phyloP scores from a whole-genome alignment of 768 basidiomycete genomes.

The Pleurotus tuoliensis region DNA sequence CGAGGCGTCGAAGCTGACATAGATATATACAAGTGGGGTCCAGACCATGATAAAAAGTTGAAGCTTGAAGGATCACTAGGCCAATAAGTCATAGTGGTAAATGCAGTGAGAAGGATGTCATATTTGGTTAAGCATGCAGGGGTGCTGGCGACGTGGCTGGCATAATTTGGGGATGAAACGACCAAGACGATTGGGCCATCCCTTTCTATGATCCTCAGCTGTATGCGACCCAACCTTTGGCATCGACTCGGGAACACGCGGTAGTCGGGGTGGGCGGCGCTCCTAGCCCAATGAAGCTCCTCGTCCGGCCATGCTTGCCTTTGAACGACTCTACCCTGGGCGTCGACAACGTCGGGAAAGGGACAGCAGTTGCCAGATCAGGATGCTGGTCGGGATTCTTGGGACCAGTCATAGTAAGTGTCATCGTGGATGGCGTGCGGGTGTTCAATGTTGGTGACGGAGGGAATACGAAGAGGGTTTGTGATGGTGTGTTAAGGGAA shows the following conservation, averaged over 20 bases:
- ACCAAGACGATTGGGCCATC: background rate
- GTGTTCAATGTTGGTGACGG: slow-evolving; percentile 61
- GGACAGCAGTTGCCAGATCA: slow-evolving; percentile 20
- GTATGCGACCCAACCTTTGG: slow-evolving; percentile 70
- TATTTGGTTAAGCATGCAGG: background rate
- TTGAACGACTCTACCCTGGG: slow-evolving; percentile 71
- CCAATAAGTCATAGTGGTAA: background rate
- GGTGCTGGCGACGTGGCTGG: background rate
- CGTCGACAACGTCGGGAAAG: slow-evolving; percentile 58
- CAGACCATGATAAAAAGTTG: slow-evolving; percentile 1
- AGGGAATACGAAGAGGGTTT: slow-evolving; percentile 84
- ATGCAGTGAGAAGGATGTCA: background rate
- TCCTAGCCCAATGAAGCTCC: slow-evolving; percentile 71
- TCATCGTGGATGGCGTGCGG: slow-evolving; percentile 79
- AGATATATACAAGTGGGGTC: background rate
- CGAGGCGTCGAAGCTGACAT: background rate
- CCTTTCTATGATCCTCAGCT: slow-evolving; percentile 22
- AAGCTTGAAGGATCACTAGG: background rate
- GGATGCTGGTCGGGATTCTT: background rate
- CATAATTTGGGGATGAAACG: background rate
- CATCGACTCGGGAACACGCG: slow-evolving; percentile 81
- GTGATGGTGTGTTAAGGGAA: slow-evolving; percentile 56
- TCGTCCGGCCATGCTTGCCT: slow-evolving; percentile 54
- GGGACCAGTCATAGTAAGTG: slow-evolving; percentile 40
- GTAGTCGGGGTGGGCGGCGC: slow-evolving; percentile 72